Conservation (phyloP, 257 asterid species). For the Nicotiana obtusifolia region DNA sequence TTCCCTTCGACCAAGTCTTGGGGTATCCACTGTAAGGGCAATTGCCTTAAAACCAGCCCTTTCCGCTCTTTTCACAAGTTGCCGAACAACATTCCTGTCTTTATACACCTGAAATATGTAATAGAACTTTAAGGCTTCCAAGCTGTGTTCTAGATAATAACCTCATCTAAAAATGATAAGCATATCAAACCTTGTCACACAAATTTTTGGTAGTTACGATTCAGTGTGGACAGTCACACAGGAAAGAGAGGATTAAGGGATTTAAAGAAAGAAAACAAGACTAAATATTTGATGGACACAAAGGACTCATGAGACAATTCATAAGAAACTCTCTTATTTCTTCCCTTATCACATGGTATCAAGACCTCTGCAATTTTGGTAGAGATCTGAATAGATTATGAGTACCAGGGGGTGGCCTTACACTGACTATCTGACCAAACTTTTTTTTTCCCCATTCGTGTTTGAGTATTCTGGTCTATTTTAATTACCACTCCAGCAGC, state of each 20-base stretch:
- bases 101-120: slow-evolving; percentile 41
- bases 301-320: not conserved
- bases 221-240: not conserved
- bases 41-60: slow-evolving; percentile 78
- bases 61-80: slow-evolving; percentile 74
- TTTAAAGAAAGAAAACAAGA: not conserved
- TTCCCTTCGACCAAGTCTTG: slow-evolving; percentile 84
- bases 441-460: not conserved
- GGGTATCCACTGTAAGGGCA: slow-evolving; percentile 78
- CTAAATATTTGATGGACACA: not conserved
- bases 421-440: not conserved
- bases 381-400: not conserved
- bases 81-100: slow-evolving; percentile 54
- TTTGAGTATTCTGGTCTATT: not conserved
- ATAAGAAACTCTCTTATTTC: not conserved
- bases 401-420: not conserved
- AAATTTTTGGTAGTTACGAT: not conserved
- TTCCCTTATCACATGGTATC: not conserved
- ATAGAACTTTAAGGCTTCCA: not conserved
- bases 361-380: not conserved
- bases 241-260: not conserved
- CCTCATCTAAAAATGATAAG: not conserved
- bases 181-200: not conserved
- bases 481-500: not conserved
- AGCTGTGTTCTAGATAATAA: not conserved